Base-by-base conservation (phyloP, 2,329 filamentous ascomycete genomes). In the Arthrobotrys sinensis region DNA sequence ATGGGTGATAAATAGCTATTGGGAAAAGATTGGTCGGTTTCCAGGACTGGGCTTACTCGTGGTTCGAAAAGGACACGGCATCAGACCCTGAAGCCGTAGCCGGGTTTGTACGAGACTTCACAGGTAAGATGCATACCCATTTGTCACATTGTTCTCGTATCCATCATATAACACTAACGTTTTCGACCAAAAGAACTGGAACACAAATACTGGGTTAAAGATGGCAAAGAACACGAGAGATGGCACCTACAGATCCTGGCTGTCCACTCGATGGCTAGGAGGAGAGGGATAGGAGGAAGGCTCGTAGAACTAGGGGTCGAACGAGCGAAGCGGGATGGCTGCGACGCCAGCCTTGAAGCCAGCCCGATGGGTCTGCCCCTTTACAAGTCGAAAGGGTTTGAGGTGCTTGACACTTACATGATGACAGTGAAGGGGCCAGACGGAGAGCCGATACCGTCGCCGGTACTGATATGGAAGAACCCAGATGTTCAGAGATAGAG, bases 191-290 rank as follows among this genome's bases (percentile, higher is more conserved):
- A 46, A 72, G 67, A 78, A 55, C 21, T 72, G 34, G 67, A 72
- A 40, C 62, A 63, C 12, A 62, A 16, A 36, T 72, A 67, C 45
- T 72, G 67, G 62, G 36, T 28, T 4, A 63, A 67, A 24, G 34
- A 63, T 16, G 67, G 67, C 16, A 55, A 43, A 21, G 62, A 72
- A 4, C 52, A 55, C 21, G 62, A 72, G 6, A 45, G 62, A 21
- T 78, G 75, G 75, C 75, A 78, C 62, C 75, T 78, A 14, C 75
- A 72, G 43, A 38, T 78, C 5, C 75, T 78, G 7, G 67, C 24
- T 34, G 75, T 78, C 11, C 60, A 67, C 53, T 62, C 67, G 10
- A 53, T 19, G 14, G 75, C 67, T 4, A 64, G 75, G 28, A 71
- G 75, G 34, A 57, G 38, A 32, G 75, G 75, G 10, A 78, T 78